Percentiles rank a stretch among this genome's conserved stretches.
These are phyloP conservation scores for Rhizoclosmatium globosum DNA, from an alignment of 192 early-diverging fungal genomes.

Conservation along the genomic window DNA sequence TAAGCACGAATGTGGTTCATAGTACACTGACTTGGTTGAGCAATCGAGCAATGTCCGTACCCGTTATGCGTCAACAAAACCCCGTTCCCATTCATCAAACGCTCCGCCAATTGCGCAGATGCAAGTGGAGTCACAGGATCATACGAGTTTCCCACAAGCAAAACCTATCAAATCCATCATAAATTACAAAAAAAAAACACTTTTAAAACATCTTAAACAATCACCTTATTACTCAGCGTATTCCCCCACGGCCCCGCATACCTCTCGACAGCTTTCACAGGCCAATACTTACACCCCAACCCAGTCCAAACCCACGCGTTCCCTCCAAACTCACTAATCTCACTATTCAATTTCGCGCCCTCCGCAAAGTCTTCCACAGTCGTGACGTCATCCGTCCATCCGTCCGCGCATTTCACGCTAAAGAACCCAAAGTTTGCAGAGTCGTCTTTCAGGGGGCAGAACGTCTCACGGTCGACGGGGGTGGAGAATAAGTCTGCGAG, in stretches of 20 bases:
- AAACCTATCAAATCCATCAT: conserved; percentile 15
- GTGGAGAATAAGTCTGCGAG: background rate
- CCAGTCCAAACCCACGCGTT: background rate
- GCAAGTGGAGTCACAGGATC: conserved; percentile 58
- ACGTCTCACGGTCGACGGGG: conserved; percentile 3
- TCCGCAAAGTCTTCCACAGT: conserved; percentile 14
- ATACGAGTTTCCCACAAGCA: conserved; percentile 51
- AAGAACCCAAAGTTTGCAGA: background rate
- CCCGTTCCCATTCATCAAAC: conserved; percentile 40
- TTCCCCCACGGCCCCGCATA: conserved; percentile 57
- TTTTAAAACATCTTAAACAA: background rate
- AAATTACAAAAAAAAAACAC: background rate
- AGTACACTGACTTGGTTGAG: conserved; percentile 47
- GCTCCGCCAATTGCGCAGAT: conserved; percentile 29
- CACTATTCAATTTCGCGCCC: background rate
- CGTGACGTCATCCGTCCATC: background rate
- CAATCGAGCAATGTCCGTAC: conserved; percentile 53
- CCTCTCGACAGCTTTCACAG: conserved; percentile 40
- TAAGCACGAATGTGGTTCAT: conserved; percentile 35
- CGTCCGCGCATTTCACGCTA: conserved; percentile 21
- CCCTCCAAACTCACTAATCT: background rate
- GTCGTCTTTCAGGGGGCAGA: background rate
- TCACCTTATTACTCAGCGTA: conserved; percentile 39
- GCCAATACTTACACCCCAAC: conserved; percentile 44
- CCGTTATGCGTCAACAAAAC: conserved; percentile 46